phyloP scores from a whole-genome alignment of 179 eudicot species.

The Heliamphora pulchella region DNA sequence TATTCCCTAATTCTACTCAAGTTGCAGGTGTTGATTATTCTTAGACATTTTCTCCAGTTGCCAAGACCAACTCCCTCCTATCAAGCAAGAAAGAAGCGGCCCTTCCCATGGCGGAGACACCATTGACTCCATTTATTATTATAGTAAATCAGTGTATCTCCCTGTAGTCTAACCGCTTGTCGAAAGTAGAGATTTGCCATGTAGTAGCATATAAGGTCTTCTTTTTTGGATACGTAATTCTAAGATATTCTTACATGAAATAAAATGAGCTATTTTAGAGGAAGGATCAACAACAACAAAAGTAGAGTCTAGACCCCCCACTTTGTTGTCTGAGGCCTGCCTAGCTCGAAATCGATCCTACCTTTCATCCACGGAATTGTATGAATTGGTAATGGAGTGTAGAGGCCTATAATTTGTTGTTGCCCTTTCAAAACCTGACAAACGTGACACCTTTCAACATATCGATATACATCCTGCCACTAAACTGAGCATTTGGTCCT shows the following conservation, averaged over 20 bases:
- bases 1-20: too few species aligned
- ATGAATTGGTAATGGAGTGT: background rate
- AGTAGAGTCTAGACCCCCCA: background rate
- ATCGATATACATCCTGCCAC: background rate
- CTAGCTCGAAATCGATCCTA: background rate
- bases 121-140: too few species aligned
- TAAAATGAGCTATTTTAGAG: too few species aligned
- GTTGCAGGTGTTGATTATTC: too few species aligned
- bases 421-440: background rate
- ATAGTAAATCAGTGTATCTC: too few species aligned
- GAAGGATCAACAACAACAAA: background rate
- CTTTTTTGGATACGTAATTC: too few species aligned
- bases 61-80: too few species aligned
- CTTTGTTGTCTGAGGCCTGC: background rate
- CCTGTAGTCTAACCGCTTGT: background rate
- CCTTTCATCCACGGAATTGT: background rate
- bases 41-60: too few species aligned
- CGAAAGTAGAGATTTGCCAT: background rate
- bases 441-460: background rate
- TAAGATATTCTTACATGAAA: too few species aligned
- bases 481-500: background rate
- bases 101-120: too few species aligned
- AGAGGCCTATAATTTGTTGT: background rate
- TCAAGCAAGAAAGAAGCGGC: too few species aligned
- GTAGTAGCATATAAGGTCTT: background rate